Base-by-base conservation (phyloP, 208 protist species). In the Leishmania gerbilli region DNA sequence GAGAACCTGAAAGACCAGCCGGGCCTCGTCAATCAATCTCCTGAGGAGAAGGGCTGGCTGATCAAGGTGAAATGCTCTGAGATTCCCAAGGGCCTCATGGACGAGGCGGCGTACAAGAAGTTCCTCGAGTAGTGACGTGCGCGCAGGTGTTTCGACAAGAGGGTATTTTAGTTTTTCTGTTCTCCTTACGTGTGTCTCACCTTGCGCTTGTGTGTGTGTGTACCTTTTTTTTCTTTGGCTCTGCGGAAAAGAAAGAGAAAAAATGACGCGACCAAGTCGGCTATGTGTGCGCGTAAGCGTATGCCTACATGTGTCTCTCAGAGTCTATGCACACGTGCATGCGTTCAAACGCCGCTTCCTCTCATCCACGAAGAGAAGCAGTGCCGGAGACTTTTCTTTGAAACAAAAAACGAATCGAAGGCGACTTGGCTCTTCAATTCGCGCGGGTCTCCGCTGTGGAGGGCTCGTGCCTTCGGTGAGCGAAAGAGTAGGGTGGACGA, bases 21-120 rank as follows among this genome's bases (percentile, higher is more conserved):
- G 13, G 87, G 88, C 21, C 89, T 97, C 37, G 91, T 98, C 79
- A 98, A 98, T 86, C 82, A 92, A 77, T 96, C 93, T 37, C 88
- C 96, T 17, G 93, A 98, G 85, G 87, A 90, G 49, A 90, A 96
- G 74, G 96, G 94, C 68, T 98, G 96, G 96, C 84, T 97, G 64
- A 84, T 97, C 58, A 97, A 98, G 89, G 77, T 98, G 51, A 94
- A 95, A 88, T 91, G 83, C 88, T 82, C 84, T 24, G 91, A 92
- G 83, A 83, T 95, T 40, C 91, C 91, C 21, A 86, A 91, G 72
- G 90, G 91, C 13, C 83, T 97, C 53, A 97, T 97, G 94, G 90
- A 89, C 72, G 89, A 83, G 24, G 90, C 94, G 69, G 85, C 93
- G 74, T 97, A 97, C 88, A 92, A 96, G 79, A 95, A 94, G 83